A percentile compares a stretch with the other conserved stretches of the same genome.
These are phyloP conservation scores for Acanthamoeba healyi DNA, from an alignment of 208 protist genomes.

Conservation along the genomic window DNA sequence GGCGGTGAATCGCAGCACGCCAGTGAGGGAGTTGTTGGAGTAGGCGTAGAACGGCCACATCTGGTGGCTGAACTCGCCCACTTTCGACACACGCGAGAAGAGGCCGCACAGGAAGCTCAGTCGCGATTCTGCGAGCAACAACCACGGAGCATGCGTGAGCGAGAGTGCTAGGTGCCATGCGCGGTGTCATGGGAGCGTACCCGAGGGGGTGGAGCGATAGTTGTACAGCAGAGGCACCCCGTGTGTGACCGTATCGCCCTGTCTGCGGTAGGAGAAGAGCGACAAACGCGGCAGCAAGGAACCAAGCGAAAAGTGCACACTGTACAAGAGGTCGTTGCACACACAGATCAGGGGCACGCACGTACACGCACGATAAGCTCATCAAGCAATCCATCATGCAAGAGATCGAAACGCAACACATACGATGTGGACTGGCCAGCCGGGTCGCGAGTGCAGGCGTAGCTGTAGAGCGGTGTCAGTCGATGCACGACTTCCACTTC, in stretches of 20 bases:
- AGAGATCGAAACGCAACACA: no score
- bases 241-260: not conserved
- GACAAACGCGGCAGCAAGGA: not conserved
- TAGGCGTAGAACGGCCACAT: constrained; percentile 30
- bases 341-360: not conserved
- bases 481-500: not conserved
- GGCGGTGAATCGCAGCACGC: not conserved
- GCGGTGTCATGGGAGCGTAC: not conserved
- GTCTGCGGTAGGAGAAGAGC: not conserved
- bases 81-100: not conserved
- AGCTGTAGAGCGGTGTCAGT: not conserved
- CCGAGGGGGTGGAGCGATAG: not conserved
- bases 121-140: not conserved
- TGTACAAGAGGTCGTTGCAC: not conserved
- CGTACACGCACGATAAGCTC: no score
- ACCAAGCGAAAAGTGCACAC: not conserved
- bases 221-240: not conserved
- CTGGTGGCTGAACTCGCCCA: not conserved
- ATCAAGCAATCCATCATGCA: no score
- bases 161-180: not conserved
- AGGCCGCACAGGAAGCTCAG: not conserved
- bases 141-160: no score
- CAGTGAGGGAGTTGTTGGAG: not conserved
- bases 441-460: not conserved
- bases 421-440: not conserved